A percentile compares a stretch with the other conserved stretches of the same genome.
These are phyloP conservation scores for Halophytophthora batemanensis DNA, from an alignment of 352 stramenopile species.

Conservation along the genomic window DNA sequence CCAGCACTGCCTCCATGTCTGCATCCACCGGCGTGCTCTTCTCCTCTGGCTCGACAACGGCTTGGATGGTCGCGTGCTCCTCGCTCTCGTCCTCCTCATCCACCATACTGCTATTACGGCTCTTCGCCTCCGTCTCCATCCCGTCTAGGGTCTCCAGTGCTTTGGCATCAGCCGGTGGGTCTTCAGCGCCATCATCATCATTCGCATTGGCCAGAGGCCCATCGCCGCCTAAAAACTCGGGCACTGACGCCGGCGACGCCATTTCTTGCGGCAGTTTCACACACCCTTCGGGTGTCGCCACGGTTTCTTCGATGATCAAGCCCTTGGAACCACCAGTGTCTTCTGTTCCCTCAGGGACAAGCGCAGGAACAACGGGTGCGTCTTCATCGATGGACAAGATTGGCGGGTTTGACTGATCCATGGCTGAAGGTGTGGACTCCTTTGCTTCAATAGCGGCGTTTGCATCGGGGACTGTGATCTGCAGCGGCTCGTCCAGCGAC, in stretches of 20 bases:
- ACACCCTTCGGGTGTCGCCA: constrained; percentile 21
- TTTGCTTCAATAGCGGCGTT: not conserved
- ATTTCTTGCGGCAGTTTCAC: constrained; percentile 22
- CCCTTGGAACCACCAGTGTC: constrained; percentile 3
- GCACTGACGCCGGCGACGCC: constrained; percentile 28
- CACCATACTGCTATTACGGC: not conserved
- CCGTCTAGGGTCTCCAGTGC: constrained; percentile 8
- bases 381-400: constrained; percentile 16
- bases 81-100: constrained; percentile 16
- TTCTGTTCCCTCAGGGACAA: not conserved
- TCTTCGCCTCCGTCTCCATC: constrained; percentile 13
- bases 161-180: constrained; percentile 13
- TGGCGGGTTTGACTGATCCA: constrained; percentile 1
- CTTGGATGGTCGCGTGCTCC: constrained; percentile 49
- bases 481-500: constrained; percentile 11
- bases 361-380: not conserved
- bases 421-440: constrained; percentile 3
- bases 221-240: constrained; percentile 13
- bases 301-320: constrained; percentile 14
- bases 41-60: constrained; percentile 28
- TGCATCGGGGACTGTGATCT: constrained; percentile 9
- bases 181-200: not conserved
- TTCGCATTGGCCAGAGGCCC: constrained; percentile 7
- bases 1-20: constrained; percentile 57
- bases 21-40: constrained; percentile 44